Percentiles rank a stretch among this genome's conserved stretches.
Evolutionary conservation across 805 yeast genomes (phyloP).

Genomic region (Saccharomycopsis sp.): DNA sequence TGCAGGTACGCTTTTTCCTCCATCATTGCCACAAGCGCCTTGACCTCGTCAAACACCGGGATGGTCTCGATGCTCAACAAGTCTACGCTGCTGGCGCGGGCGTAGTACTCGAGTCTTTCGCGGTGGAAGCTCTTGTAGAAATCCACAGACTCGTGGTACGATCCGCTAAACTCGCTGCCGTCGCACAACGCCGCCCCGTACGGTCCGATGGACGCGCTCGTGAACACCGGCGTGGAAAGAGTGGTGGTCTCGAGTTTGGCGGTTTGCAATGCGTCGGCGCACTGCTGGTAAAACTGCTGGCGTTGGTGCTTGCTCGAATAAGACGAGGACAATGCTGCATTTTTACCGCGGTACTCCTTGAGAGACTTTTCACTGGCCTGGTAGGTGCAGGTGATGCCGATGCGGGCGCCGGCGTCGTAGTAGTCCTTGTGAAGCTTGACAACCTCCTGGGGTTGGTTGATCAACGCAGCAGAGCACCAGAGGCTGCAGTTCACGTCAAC

Average conservation of each 20-base stretch:
- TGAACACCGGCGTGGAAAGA: slow-evolving; percentile 15
- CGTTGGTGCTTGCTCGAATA: neutral
- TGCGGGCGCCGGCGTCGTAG: slow-evolving; percentile 44
- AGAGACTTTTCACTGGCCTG: slow-evolving; percentile 39
- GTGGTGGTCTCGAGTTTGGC: slow-evolving; percentile 17
- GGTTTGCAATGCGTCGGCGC: neutral
- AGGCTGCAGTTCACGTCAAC: slow-evolving; percentile 37
- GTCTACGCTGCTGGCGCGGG: slow-evolving; percentile 38
- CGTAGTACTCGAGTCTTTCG: slow-evolving; percentile 34
- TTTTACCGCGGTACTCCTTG: neutral
- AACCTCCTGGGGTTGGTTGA: slow-evolving; percentile 36
- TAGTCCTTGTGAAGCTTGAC: slow-evolving; percentile 42
- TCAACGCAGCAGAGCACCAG: slow-evolving; percentile 54
- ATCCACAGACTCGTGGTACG: slow-evolving; percentile 37
- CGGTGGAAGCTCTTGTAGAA: slow-evolving; percentile 42
- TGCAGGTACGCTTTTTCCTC: slow-evolving; percentile 29
- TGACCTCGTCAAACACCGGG: slow-evolving; percentile 51
- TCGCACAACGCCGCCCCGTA: slow-evolving; percentile 62
- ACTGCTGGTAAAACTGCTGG: neutral
- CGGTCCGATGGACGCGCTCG: slow-evolving; percentile 52
- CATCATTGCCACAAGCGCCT: slow-evolving; percentile 38
- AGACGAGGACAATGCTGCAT: too few relatives aligned
- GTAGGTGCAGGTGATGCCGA: slow-evolving; percentile 49
- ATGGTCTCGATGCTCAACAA: slow-evolving; percentile 63
- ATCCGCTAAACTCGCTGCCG: slow-evolving; percentile 69